Conservation (phyloP, 768 basidiomycete species). For the Leccinum broughii region DNA sequence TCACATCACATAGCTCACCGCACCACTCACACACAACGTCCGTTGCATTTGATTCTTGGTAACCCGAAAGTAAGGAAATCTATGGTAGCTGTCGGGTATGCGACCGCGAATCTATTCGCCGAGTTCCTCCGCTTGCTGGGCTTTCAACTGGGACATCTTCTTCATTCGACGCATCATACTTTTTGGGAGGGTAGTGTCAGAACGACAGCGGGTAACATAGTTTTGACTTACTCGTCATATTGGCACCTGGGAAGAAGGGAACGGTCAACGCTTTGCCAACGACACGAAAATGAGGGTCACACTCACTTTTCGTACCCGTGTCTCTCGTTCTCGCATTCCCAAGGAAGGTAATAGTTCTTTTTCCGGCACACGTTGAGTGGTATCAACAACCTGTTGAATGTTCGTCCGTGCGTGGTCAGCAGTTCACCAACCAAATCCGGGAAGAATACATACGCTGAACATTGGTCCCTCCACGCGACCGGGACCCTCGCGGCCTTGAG, state of each 20-base stretch:
- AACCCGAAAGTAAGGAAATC: conserved; percentile 4
- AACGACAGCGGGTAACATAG: not conserved
- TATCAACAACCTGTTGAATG: conserved; percentile 63
- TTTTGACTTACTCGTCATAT: conserved; percentile 83
- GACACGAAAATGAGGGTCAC: not conserved
- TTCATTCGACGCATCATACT: conserved; percentile 92
- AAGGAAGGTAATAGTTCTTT: conserved; percentile 77
- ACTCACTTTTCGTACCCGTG: conserved; percentile 83
- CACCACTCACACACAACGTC: conserved; percentile 17
- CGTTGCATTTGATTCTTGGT: not conserved
- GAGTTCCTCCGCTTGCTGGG: conserved; percentile 41
- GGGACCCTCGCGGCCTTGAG: conserved; percentile 76
- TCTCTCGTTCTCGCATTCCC: conserved; percentile 90
- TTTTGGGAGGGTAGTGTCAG: conserved; percentile 3
- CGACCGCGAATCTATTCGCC: conserved; percentile 27
- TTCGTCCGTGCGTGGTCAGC: not conserved
- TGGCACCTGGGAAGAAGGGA: conserved; percentile 65
- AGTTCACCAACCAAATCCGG: not conserved
- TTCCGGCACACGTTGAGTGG: conserved; percentile 87
- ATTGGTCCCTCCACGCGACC: conserved; percentile 83
- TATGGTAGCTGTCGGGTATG: conserved; percentile 18
- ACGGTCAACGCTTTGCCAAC: conserved; percentile 8
- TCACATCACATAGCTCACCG: conserved; percentile 14
- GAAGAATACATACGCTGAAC: conserved; percentile 73
- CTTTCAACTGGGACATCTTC: conserved; percentile 72